Conservation (phyloP, 768 basidiomycete species). For the Kwoniella sp. region DNA sequence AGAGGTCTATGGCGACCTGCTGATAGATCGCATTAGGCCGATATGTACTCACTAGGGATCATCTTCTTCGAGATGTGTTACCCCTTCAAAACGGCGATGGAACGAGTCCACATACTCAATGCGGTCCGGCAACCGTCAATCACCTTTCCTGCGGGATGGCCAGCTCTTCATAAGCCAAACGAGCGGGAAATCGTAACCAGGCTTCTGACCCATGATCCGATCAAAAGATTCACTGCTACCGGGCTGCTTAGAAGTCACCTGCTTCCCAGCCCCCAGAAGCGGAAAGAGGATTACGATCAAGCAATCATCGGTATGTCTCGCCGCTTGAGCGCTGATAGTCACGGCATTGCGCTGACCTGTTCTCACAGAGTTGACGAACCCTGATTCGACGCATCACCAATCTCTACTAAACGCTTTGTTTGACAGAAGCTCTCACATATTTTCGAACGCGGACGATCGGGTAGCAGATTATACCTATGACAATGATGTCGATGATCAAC, state of each 20-base stretch:
- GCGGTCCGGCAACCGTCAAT: slow-evolving; percentile 72
- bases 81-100: slow-evolving; percentile 71
- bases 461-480: slow-evolving; percentile 76
- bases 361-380: slow-evolving; percentile 60
- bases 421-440: slow-evolving; percentile 60
- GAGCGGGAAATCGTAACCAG: slow-evolving; percentile 74
- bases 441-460: slow-evolving; percentile 57
- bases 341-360: neutral
- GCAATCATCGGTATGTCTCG: slow-evolving; percentile 71
- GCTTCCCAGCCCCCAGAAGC: slow-evolving; percentile 74
- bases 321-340: too few relatives aligned
- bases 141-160: slow-evolving; percentile 76
- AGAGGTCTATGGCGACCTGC: too few relatives aligned
- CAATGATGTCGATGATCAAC: slow-evolving; percentile 69
- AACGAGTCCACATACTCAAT: slow-evolving; percentile 80
- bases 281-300: slow-evolving; percentile 82
- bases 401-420: slow-evolving; percentile 77
- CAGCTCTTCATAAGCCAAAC: slow-evolving; percentile 60
- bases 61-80: slow-evolving; percentile 99
- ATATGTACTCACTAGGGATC: slow-evolving; percentile 92
- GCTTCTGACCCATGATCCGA: slow-evolving; percentile 79
- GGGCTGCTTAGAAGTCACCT: slow-evolving; percentile 78
- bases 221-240: slow-evolving; percentile 74
- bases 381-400: slow-evolving; percentile 77
- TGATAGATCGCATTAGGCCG: slow-evolving; percentile 60